Percentiles rank a stretch among this genome's conserved stretches.
Conservation (phyloP, 2,329 filamentous ascomycete genomes). For the Davidsoniella neocaledoniae region DNA sequence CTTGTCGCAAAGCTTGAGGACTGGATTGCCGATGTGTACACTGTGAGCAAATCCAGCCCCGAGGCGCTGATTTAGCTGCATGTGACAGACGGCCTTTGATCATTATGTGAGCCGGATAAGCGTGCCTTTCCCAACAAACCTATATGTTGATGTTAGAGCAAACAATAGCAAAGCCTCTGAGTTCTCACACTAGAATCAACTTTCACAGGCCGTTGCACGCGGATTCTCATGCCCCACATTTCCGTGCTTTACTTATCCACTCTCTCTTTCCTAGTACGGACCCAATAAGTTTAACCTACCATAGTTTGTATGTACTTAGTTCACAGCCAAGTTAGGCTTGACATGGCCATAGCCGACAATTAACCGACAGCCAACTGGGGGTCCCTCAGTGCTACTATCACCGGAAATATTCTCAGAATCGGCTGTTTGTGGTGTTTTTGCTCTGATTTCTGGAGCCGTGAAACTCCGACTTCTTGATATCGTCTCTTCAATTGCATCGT, state of each 20-base stretch:
- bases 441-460: constrained; percentile 7
- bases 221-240: not conserved
- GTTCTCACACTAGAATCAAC: no score
- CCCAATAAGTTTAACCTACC: not conserved
- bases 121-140: not conserved
- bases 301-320: no score
- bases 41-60: constrained; percentile 5
- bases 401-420: constrained; percentile 12
- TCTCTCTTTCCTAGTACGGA: constrained; percentile 2
- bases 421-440: constrained; percentile 1
- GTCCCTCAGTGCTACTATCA: constrained; percentile 7
- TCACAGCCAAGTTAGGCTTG: not conserved
- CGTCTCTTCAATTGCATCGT: not conserved
- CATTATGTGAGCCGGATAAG: constrained; percentile 6
- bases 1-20: no score
- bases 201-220: not conserved
- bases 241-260: not conserved
- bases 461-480: constrained; percentile 2
- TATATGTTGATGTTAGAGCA: no score
- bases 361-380: constrained; percentile 8
- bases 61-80: not conserved
- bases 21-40: not conserved
- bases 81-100: constrained; percentile 12
- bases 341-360: constrained; percentile 6
- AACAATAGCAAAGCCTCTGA: not conserved